These are phyloP conservation scores for Trypanosoma congolense DNA, from an alignment of 208 protist species.

Conservation along the genomic window DNA sequence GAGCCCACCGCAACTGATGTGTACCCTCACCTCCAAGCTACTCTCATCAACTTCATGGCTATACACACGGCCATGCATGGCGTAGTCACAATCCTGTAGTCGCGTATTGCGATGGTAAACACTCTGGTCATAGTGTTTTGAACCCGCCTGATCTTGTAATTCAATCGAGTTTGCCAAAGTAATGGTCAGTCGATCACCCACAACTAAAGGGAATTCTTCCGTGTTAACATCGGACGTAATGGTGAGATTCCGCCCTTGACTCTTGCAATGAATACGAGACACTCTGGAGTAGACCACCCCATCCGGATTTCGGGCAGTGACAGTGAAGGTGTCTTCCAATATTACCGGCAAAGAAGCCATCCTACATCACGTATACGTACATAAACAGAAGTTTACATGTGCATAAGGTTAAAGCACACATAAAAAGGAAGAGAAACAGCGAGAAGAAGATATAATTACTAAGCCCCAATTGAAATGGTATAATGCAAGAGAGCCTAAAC, in stretches of 20 bases:
- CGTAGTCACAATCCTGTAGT: conserved; percentile 96
- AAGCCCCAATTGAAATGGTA: not conserved
- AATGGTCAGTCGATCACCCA: conserved; percentile 91
- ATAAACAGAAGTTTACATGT: no score
- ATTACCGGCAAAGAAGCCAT: conserved; percentile 67
- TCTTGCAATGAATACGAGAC: conserved; percentile 80
- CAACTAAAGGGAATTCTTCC: conserved; percentile 93
- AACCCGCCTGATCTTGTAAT: conserved; percentile 69
- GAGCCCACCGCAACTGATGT: conserved; percentile 96
- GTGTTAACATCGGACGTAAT: conserved; percentile 93
- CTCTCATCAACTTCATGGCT: conserved; percentile 88
- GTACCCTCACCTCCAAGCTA: conserved; percentile 83
- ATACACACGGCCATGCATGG: conserved; percentile 97
- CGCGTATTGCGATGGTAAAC: conserved; percentile 86
- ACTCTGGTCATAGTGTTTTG: conserved; percentile 88
- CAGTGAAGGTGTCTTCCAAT: conserved; percentile 87
- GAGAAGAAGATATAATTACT: conserved; percentile 6
- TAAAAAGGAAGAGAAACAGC: conserved; percentile 13
- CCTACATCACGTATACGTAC: not conserved
- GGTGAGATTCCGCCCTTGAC: conserved; percentile 66
- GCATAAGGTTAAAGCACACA: no score
- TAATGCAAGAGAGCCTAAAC: no score
- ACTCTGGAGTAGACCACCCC: conserved; percentile 82
- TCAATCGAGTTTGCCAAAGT: conserved; percentile 92
- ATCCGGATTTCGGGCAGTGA: conserved; percentile 70